phyloP scores from a whole-genome alignment of 2,329 filamentous ascomycete genomes.

The Phaeosphaeriaceae sp. region DNA sequence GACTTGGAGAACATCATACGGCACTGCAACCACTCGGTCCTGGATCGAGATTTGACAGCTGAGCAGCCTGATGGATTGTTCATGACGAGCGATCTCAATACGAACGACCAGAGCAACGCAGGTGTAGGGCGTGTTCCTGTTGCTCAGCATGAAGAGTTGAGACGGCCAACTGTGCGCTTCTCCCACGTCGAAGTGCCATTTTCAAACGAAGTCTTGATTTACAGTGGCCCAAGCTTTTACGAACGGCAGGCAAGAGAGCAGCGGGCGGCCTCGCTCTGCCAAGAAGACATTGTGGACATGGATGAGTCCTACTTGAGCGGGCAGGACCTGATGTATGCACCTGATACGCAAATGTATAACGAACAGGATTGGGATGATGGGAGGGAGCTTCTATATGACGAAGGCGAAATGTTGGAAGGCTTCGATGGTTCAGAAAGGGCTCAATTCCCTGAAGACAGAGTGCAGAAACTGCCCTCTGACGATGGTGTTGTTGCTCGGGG shows the following conservation, averaged over 20 bases:
- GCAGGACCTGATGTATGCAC: constrained; percentile 1
- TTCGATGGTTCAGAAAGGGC: background rate
- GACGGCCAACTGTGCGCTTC: constrained; percentile 24
- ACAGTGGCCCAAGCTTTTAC: constrained; percentile 31
- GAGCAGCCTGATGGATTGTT: background rate
- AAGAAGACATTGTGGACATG: background rate
- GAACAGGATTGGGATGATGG: background rate
- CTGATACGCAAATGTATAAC: background rate
- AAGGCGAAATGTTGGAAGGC: background rate
- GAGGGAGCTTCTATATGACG: background rate
- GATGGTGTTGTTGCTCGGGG: constrained; percentile 30
- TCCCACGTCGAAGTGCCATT: constrained; percentile 6
- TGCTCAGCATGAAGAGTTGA: constrained; percentile 4
- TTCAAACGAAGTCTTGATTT: constrained; percentile 12
- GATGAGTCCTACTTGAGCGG: background rate
- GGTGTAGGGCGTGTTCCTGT: background rate
- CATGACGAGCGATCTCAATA: background rate
- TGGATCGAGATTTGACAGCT: constrained; percentile 10
- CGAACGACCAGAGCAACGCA: background rate
- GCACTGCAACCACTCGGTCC: constrained; percentile 31
- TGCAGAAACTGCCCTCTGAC: constrained; percentile 5
- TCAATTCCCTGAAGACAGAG: constrained; percentile 1
- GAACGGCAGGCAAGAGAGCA: constrained; percentile 32
- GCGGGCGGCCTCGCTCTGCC: background rate
- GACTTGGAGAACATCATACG: constrained; percentile 33